Conservation (phyloP, 495 filamentous ascomycete species). For the Neurospora sp. region DNA sequence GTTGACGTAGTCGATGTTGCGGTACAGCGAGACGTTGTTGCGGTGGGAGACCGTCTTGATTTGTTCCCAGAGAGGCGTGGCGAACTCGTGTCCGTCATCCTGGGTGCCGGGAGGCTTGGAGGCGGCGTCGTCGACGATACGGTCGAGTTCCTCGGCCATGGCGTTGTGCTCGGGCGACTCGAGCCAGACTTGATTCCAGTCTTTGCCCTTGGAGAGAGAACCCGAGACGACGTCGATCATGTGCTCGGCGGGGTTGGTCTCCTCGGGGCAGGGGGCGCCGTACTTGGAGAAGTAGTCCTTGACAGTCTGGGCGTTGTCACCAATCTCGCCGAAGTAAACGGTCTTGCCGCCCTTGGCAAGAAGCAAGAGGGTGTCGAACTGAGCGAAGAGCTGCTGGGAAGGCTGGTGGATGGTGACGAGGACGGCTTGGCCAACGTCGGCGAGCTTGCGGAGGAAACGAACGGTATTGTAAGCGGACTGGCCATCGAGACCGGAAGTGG, state of each 20-base stretch:
- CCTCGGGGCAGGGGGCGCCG: constrained; percentile 53
- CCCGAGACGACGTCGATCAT: constrained; percentile 80
- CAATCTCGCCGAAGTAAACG: constrained; percentile 57
- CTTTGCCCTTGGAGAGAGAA: constrained; percentile 39
- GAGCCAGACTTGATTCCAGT: constrained; percentile 74
- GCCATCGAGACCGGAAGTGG: constrained; percentile 77
- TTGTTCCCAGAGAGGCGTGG: constrained; percentile 27
- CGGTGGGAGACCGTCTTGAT: constrained; percentile 37
- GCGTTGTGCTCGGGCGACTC: constrained; percentile 52
- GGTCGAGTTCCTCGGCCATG: constrained; percentile 52
- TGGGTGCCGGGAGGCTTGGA: constrained; percentile 10
- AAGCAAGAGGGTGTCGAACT: constrained; percentile 63
- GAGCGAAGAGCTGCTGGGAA: constrained; percentile 57
- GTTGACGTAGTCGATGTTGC: constrained; percentile 61
- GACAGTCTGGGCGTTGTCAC: constrained; percentile 28
- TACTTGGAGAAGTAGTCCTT: constrained; percentile 47
- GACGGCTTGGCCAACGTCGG: constrained; percentile 62
- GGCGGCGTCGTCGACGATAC: constrained; percentile 39
- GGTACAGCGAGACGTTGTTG: constrained; percentile 65
- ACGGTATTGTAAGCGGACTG: constrained; percentile 76
- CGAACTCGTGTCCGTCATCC: constrained; percentile 25
- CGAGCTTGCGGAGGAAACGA: constrained; percentile 73
- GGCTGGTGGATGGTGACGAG: constrained; percentile 72
- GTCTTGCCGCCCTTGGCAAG: constrained; percentile 56
- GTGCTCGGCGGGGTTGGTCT: constrained; percentile 70